Base-by-base conservation (phyloP, 495 filamentous ascomycete species). In the Hyaloscypha finlandica region DNA sequence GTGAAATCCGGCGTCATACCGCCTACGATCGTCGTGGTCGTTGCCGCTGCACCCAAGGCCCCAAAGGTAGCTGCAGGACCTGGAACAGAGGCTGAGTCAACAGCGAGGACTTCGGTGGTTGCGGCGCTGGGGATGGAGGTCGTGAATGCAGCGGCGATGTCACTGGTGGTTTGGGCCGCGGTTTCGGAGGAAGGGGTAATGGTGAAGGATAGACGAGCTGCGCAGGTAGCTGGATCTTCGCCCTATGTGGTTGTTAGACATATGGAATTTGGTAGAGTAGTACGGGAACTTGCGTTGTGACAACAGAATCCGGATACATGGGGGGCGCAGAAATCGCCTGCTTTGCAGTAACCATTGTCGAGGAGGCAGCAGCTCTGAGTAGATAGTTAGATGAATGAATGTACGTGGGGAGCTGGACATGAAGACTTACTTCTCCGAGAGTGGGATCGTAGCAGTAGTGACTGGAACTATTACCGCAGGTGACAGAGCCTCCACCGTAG, bases 361-460 rank as follows among this genome's bases (percentile, higher is more conserved):
- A 64, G 54, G 22, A 48, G 52, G 42, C 67, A 69, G 56, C 67
- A 69, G 19, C 33, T 53, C 67, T 68, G 22, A 16, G 12, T n/a
- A 16, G 11, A 5, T 45, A 35, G 16, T 54, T 54, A 42, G 45
- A 19, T 29, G 56, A 39, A 19, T 19, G 56, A 39, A 25, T 31
- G 20, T n/a, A 29, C 19, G 11, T 48, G 42, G 16, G n/a, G 8
- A 51, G 45, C 9, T 22, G 20, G 11, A 9, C 16, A 14, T 22
- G 14, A 30, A 2, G 22, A 39, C 35, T 19, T 42, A 68, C 65
- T 31, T 69, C 61, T 11, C 67, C 67, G 12, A 60, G 22, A 5
- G 61, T 64, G 29, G 67, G 67, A 60, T 69, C 67, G 35, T 64
- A 69, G 42, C 67, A 69, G 33, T 32, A 69, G 42, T 53, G 37